phyloP scores from a whole-genome alignment of 2,329 filamentous ascomycete species.

The Xylaria sp. region DNA sequence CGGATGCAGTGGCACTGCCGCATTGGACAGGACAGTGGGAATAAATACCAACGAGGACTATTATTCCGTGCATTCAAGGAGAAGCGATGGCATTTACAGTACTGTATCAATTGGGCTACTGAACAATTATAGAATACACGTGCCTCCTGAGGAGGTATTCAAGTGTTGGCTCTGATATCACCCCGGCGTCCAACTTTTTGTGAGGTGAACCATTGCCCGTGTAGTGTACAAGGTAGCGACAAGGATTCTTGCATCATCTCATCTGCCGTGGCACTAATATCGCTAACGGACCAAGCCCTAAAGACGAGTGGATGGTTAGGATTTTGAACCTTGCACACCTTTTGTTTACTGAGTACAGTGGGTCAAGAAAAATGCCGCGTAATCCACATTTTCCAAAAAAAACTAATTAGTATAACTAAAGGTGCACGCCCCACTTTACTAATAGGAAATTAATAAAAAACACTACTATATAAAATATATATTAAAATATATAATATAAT shows the following conservation, averaged over 20 bases:
- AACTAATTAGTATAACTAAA: no score
- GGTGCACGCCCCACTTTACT: no score
- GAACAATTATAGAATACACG: not conserved
- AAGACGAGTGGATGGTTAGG: slow-evolving; percentile 13
- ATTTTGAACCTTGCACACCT: slow-evolving; percentile 17
- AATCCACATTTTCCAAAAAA: no score
- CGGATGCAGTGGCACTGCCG: slow-evolving; percentile 3
- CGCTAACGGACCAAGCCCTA: slow-evolving; percentile 8
- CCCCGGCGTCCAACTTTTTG: no score
- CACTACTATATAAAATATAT: no score
- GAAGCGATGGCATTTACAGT: not conserved
- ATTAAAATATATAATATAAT: no score
- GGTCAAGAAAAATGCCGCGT: no score
- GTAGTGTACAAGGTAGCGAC: not conserved
- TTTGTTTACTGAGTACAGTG: no score
- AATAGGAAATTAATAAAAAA: no score
- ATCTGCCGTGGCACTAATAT: slow-evolving; percentile 27
- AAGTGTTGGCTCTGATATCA: not conserved
- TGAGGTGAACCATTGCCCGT: no score
- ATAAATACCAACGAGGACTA: not conserved
- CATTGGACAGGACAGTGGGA: not conserved
- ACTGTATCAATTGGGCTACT: not conserved
- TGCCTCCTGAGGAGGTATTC: no score
- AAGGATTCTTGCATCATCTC: slow-evolving; percentile 29
- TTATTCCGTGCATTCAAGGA: not conserved